Base-by-base conservation (phyloP, 1,284 basidiomycete genomes). In the Puccinia polysora region DNA sequence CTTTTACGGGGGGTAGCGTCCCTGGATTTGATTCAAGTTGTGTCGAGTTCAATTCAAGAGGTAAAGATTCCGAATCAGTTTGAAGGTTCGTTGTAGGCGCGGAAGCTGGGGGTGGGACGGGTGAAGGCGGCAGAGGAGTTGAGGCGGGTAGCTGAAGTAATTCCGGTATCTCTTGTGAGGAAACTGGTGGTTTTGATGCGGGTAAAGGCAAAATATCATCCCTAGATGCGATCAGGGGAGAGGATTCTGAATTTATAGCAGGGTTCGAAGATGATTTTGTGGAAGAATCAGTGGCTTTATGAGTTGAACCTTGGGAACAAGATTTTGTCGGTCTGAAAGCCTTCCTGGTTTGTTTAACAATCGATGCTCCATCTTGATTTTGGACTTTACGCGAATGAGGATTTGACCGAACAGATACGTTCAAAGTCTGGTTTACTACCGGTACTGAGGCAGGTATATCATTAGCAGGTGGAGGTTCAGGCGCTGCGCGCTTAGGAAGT, bases 291-390 rank as follows among this genome's bases (percentile, higher is more conserved):
- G 53, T 8, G 5, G 32, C 14, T 38, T 32, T 15, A 55, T 28
- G 15, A 1, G 63, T 52, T 18, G 50, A 40, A 43, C 20, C 36
- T 65, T 65, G 52, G 15, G 34, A 40, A 23, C 3, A 34, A 36
- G 45, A 40, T 43, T 65, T 65, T 12, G 32, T 65, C 34, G 63
- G 63, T 49, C 34, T 65, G 36, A 65, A 65, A n/a, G n/a, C 49
- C 20, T 50, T 50, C 15, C 32, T 36, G 38, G 47, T 34, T 52
- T 23, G 45, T 23, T 65, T 65, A 30, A 55, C 36, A 23, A 65
- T 40, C 7, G 63, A 34, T 18, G 5, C 20, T 1, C 30, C 25
- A 4, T 65, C 32, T 40, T 55, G 36, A 25, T 12, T n/a, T 53
- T 20, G 32, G 53, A 15, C 47, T 18, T 65, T 65, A 2, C 63